Percentiles rank a stretch among this genome's conserved stretches.
Evolutionary conservation across 177 flowering plant species (phyloP).

Genomic region (Vitis hybrid): DNA sequence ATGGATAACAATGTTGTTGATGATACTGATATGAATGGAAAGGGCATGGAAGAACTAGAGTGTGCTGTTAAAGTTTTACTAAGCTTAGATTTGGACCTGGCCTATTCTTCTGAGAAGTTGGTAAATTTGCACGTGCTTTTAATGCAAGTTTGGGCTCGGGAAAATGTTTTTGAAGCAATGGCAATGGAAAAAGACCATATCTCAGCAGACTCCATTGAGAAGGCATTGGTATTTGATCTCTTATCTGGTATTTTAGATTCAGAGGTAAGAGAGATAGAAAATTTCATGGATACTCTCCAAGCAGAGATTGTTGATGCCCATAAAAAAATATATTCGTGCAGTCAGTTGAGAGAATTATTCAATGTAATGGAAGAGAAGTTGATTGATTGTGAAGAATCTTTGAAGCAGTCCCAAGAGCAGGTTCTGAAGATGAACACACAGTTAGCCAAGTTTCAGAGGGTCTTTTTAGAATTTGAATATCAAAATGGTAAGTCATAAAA

Average conservation of each 20-base stretch:
- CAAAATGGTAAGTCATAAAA: slow-evolving; percentile 16
- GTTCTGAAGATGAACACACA: slow-evolving; percentile 29
- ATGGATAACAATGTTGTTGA: too few relatives aligned
- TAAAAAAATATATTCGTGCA: slow-evolving; percentile 24
- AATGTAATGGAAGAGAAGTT: slow-evolving; percentile 30
- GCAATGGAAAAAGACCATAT: not conserved
- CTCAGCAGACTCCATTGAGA: slow-evolving; percentile 22
- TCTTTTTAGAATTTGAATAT: slow-evolving; percentile 7
- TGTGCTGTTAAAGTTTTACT: slow-evolving; percentile 44
- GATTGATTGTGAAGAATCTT: slow-evolving; percentile 29
- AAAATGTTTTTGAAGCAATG: slow-evolving; percentile 24
- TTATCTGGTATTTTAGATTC: slow-evolving; percentile 40
- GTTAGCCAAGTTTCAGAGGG: slow-evolving; percentile 24
- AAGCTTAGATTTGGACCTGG: slow-evolving; percentile 60
- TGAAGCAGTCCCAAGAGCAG: slow-evolving; percentile 29
- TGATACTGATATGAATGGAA: not conserved
- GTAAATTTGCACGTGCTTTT: slow-evolving; percentile 64
- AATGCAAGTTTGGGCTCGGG: slow-evolving; percentile 26
- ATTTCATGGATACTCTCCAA: slow-evolving; percentile 25
- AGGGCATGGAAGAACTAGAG: slow-evolving; percentile 30
- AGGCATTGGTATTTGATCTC: slow-evolving; percentile 35
- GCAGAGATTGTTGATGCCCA: slow-evolving; percentile 26
- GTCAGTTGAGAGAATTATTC: slow-evolving; percentile 17
- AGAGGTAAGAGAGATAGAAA: slow-evolving; percentile 39
- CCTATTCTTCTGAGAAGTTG: slow-evolving; percentile 68